Conservation (phyloP, 164 flowering plant species). For the Vitis vinifera region ASM3070453v1 NC_081813.1:806001-806500, state of each 20-base stretch:
- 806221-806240: too few relatives aligned
- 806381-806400: not conserved
- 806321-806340: not conserved
- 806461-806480: slow-evolving; percentile 47
- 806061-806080: too few relatives aligned
- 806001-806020: too few relatives aligned
- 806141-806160: not conserved
- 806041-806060: too few relatives aligned
- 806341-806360: not conserved
- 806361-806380: not conserved
- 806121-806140: not conserved
- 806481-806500: slow-evolving; percentile 52
- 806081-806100: too few relatives aligned
- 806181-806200: not conserved
- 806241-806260: not conserved
- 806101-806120: too few relatives aligned
- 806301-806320: not conserved
- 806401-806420: not conserved
- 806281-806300: not conserved
- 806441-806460: slow-evolving; percentile 16
- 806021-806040: too few relatives aligned
- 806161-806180: not conserved
- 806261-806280: not conserved
- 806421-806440: not conserved
- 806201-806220: too few relatives aligned